Evolutionary conservation across 2,329 filamentous ascomycete species (phyloP).

Genomic region (Davidsoniella neocaledoniae): DNA sequence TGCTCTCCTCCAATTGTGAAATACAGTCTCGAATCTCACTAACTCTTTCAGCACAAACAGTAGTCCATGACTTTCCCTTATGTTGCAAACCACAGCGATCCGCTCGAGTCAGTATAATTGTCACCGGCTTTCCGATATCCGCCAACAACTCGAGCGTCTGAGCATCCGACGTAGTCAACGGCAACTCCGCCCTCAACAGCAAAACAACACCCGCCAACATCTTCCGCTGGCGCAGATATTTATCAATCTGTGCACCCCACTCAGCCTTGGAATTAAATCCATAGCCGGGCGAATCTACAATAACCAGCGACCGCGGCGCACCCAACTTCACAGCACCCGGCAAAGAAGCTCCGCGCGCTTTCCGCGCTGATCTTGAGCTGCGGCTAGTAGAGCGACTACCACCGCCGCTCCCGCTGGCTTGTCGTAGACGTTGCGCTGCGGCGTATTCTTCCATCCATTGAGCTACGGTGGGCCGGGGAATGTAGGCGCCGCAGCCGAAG

Average conservation of each 20-base stretch:
- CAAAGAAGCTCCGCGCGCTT: too few species aligned
- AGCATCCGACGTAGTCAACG: conserved; percentile 30
- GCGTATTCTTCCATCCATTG: conserved; percentile 1
- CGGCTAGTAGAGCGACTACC: conserved; percentile 13
- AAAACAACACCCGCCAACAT: conserved; percentile 35
- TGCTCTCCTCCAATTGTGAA: conserved; percentile 15
- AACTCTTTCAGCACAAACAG: conserved; percentile 17
- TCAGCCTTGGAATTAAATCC: conserved; percentile 28
- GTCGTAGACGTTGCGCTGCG: background rate
- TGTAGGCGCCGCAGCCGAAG: conserved; percentile 33
- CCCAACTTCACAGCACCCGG: conserved; percentile 11
- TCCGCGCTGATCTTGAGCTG: conserved; percentile 17
- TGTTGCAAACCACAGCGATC: conserved; percentile 26
- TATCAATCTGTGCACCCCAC: conserved; percentile 36
- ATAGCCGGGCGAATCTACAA: conserved; percentile 37
- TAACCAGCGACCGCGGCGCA: conserved; percentile 27
- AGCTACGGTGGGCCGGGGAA: conserved; percentile 12
- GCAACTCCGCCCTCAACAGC: conserved; percentile 36
- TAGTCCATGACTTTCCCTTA: conserved; percentile 15
- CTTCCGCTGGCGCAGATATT: conserved; percentile 31
- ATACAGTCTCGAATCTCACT: conserved; percentile 17
- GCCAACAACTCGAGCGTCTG: conserved; percentile 31
- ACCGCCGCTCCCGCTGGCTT: background rate
- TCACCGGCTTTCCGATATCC: conserved; percentile 26
- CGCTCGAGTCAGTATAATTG: conserved; percentile 39